These are phyloP conservation scores for Candida verbasci DNA, from an alignment of 805 yeast species.

Conservation along the genomic window DNA sequence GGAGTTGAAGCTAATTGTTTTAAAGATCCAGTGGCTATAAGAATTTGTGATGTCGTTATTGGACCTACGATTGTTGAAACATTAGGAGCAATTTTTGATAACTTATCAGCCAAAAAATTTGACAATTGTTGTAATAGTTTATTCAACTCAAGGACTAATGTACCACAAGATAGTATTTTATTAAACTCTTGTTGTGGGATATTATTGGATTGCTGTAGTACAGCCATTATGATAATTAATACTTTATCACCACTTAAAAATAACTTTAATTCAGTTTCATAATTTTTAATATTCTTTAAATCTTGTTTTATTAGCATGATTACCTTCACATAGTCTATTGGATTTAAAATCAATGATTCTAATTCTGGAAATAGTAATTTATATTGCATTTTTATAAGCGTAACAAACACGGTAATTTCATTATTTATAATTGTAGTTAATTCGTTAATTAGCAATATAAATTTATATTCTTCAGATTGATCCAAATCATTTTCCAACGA, in stretches of 20 bases:
- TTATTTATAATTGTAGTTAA: slow-evolving; percentile 48
- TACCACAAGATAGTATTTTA: slow-evolving; percentile 42
- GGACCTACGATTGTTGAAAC: slow-evolving; percentile 69
- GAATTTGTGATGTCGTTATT: slow-evolving; percentile 64
- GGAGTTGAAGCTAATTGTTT: slow-evolving; percentile 64
- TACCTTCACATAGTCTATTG: slow-evolving; percentile 56
- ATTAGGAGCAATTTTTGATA: slow-evolving; percentile 73
- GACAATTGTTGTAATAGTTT: slow-evolving; percentile 42
- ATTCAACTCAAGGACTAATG: slow-evolving; percentile 43
- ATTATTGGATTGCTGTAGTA: slow-evolving; percentile 49
- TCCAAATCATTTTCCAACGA: slow-evolving; percentile 21
- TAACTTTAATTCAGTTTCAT: slow-evolving; percentile 32
- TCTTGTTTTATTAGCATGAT: slow-evolving; percentile 50
- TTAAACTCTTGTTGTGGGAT: slow-evolving; percentile 26
- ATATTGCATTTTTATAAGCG: slow-evolving; percentile 50
- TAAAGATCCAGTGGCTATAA: slow-evolving; percentile 68
- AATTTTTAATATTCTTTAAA: slow-evolving; percentile 22
- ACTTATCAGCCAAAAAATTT: slow-evolving; percentile 50
- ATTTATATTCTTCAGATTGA: slow-evolving; percentile 38
- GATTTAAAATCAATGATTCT: slow-evolving; percentile 55
- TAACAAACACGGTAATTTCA: slow-evolving; percentile 49
- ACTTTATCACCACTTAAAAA: slow-evolving; percentile 60
- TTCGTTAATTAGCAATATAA: slow-evolving; percentile 52
- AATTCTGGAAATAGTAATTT: slow-evolving; percentile 67
- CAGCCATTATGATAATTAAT: slow-evolving; percentile 71